Percentiles rank a stretch among this genome's conserved stretches.
These are phyloP conservation scores for Mycosphaerella sp. DNA, from an alignment of 2,329 filamentous ascomycete species.

Conservation along the genomic window DNA sequence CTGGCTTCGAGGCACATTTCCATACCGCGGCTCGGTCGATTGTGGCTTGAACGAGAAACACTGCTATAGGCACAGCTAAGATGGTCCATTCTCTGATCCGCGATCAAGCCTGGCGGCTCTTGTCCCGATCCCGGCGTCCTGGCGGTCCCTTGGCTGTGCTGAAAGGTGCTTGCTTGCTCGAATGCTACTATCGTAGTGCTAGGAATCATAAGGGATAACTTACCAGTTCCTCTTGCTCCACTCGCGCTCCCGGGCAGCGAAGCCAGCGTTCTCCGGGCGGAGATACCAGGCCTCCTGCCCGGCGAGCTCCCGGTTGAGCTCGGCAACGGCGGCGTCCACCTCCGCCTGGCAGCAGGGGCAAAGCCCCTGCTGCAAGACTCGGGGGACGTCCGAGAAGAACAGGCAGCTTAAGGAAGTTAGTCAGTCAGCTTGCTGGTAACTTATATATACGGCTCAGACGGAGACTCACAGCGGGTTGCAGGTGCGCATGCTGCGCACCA, in stretches of 20 bases:
- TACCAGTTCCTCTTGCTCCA: background rate
- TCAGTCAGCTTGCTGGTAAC: too few relatives aligned
- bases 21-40: too few relatives aligned
- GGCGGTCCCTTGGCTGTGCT: background rate
- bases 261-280: background rate
- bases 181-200: background rate
- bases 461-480: too few relatives aligned
- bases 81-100: too few relatives aligned
- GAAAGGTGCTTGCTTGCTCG: slow-evolving; percentile 3
- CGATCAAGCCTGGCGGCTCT: background rate
- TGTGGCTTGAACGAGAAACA: too few relatives aligned
- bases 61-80: too few relatives aligned
- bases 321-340: too few relatives aligned
- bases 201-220: background rate
- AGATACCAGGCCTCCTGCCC: background rate
- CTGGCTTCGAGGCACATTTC: too few relatives aligned
- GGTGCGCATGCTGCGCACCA: too few relatives aligned
- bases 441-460: too few relatives aligned
- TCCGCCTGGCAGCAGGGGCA: background rate
- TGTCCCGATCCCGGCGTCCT: background rate
- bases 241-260: background rate
- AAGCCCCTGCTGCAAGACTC: background rate
- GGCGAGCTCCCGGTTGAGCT: background rate
- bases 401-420: too few relatives aligned
- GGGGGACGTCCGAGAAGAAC: too few relatives aligned